Evolutionary conservation across 176 grass and related monocot species (phyloP).

Genomic region (Guadua angustifolia): DNA sequence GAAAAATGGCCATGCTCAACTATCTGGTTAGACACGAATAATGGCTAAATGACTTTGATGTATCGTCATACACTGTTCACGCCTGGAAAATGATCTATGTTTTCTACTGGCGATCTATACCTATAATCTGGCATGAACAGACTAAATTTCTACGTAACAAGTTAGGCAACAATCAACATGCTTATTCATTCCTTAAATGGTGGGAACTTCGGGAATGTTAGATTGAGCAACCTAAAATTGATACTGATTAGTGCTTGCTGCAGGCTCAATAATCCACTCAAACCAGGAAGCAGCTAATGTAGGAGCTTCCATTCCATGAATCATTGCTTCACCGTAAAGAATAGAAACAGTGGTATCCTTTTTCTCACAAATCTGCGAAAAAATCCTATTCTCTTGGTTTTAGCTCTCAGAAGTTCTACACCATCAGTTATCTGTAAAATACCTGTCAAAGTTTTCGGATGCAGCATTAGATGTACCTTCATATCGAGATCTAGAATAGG

Average conservation of each 20-base stretch:
- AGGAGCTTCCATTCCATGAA: slow-evolving; percentile 28
- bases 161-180: background rate
- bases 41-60: background rate
- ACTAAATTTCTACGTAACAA: background rate
- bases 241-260: slow-evolving; percentile 36
- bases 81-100: background rate
- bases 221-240: slow-evolving; percentile 13
- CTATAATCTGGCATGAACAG: background rate
- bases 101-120: background rate
- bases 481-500: slow-evolving; percentile 50
- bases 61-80: background rate
- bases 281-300: slow-evolving; percentile 79
- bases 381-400: slow-evolving; percentile 50
- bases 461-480: slow-evolving; percentile 49
- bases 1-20: slow-evolving; percentile 20
- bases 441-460: slow-evolving; percentile 44
- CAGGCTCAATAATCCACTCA: slow-evolving; percentile 96
- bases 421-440: slow-evolving; percentile 58
- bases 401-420: slow-evolving; percentile 47
- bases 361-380: background rate
- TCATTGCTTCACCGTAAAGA: slow-evolving; percentile 43
- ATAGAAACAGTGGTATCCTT: slow-evolving; percentile 29
- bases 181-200: background rate
- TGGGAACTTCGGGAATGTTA: background rate
- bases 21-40: slow-evolving; percentile 13